Conservation (phyloP, 2,329 filamentous ascomycete genomes). For the Coniochaeta sp. region DNA sequence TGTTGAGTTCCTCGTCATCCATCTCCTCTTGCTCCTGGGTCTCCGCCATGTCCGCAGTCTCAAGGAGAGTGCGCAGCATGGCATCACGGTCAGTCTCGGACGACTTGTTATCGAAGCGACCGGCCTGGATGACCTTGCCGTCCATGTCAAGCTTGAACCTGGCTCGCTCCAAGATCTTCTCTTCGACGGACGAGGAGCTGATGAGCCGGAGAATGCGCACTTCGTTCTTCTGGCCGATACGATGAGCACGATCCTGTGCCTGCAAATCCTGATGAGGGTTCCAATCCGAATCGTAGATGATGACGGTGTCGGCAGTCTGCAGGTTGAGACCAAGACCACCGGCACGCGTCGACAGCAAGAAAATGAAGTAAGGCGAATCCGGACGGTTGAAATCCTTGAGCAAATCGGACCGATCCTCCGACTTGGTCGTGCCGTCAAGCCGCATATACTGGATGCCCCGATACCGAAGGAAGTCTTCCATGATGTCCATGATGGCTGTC, state of each 20-base stretch:
- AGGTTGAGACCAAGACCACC: slow-evolving; percentile 96
- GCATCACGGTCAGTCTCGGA: slow-evolving; percentile 97
- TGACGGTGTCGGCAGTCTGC: slow-evolving; percentile 96
- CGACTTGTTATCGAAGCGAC: slow-evolving; percentile 99
- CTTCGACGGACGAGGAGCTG: slow-evolving; percentile 93
- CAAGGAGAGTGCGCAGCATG: slow-evolving; percentile 87
- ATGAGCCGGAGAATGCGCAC: slow-evolving; percentile 94
- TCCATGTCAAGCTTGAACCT: slow-evolving; percentile 99
- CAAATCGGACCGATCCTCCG: slow-evolving; percentile 90
- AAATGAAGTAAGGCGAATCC: slow-evolving; percentile 90
- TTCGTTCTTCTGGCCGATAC: slow-evolving; percentile 99
- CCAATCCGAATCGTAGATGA: slow-evolving; percentile 99
- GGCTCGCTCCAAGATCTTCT: slow-evolving; percentile 95
- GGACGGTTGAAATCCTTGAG: slow-evolving; percentile 85
- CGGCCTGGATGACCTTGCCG: slow-evolving; percentile 97
- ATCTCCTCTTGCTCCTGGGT: slow-evolving; percentile 83
- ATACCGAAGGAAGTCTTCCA: slow-evolving; percentile 94
- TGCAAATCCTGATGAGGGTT: slow-evolving; percentile 99
- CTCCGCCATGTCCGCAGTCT: slow-evolving; percentile 68
- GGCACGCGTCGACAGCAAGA: slow-evolving; percentile 95
- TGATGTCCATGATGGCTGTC: slow-evolving; percentile 99
- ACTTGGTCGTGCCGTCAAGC: slow-evolving; percentile 93
- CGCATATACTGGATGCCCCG: slow-evolving; percentile 81
- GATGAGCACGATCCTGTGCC: slow-evolving; percentile 98
- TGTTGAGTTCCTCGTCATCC: slow-evolving; percentile 95